Conservation (phyloP, 495 filamentous ascomycete genomes). For the Achaetomiella virescens region DNA sequence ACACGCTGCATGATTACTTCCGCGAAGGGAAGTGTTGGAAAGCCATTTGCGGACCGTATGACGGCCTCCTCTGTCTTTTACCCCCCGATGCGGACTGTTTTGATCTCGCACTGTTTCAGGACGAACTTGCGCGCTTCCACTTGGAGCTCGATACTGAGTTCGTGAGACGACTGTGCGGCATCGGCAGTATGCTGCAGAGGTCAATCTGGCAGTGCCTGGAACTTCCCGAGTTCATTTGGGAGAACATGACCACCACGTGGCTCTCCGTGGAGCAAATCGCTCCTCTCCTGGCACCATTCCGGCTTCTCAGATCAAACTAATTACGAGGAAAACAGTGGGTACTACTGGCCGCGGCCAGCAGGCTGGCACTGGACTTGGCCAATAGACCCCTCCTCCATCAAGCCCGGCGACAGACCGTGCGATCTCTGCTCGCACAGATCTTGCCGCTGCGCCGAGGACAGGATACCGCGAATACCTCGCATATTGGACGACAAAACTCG, state of each 20-base stretch:
- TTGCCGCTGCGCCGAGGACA: conserved; percentile 16
- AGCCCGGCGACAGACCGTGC: conserved; percentile 10
- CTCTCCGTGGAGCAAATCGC: conserved; percentile 13
- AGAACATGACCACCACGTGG: conserved; percentile 11
- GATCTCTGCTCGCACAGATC: conserved; percentile 15
- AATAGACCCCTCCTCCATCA: conserved; percentile 16
- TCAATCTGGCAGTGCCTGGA: conserved; percentile 20
- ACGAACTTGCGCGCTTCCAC: conserved; percentile 20
- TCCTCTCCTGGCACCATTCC: conserved; percentile 18
- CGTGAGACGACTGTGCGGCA: conserved; percentile 16
- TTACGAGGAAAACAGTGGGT: conserved; percentile 6
- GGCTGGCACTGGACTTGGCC: conserved; percentile 25
- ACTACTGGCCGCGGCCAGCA: conserved; percentile 16
- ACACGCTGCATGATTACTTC: conserved; percentile 21
- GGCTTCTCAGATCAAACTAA: conserved; percentile 14
- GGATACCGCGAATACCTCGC: conserved; percentile 17
- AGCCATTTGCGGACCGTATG: conserved; percentile 18
- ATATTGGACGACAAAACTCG: conserved; percentile 17
- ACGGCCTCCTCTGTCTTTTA: conserved; percentile 24
- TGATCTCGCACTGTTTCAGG: conserved; percentile 21
- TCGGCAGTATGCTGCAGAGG: conserved; percentile 17
- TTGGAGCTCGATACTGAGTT: conserved; percentile 14
- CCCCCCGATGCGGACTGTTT: conserved; percentile 13
- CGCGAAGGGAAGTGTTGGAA: conserved; percentile 31
- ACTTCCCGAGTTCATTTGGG: conserved; percentile 26